Base-by-base conservation (phyloP, 108 stramenopile genomes). In the Fistulifera pelliculosa region DNA sequence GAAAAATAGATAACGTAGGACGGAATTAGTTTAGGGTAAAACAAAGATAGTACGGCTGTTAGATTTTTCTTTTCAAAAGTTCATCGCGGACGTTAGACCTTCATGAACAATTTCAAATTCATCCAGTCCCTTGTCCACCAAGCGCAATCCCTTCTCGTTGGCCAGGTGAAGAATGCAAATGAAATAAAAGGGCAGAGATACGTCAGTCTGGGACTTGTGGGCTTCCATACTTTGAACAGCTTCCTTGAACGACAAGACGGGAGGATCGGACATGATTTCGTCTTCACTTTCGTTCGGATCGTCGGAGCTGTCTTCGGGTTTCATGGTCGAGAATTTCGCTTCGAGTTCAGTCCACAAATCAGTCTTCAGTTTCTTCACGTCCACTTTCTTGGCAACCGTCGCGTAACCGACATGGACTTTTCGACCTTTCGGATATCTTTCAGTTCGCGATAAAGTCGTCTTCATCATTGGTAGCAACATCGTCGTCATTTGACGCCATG, bases 151-250 rank as follows among this genome's bases (percentile, higher is more conserved):
- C 61, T 99, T 96, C 70, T 99, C 98, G 60, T 99, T 99, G 28
- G 94, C 94, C 42, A 99, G 74, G 61, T 99, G 98, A 18, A 99
- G 66, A 35, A 96, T 66, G 56, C 94, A 95, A 57, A 98, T 98
- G 50, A 99, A 99, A 74, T 96, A 99, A 73, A 94, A 98, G 1
- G 96, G 89, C 17, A 96, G 62, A 8, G 95, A 93, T 2, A 89
- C 98, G 52, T 93, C 93, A 47, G 66, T 41, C 61, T 96, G 93
- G 40, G 74, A 70, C 65, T 93, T 77, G 4, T 56, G 57, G 8
- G 47, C 41, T 56, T 83, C 82, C 73, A 93, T 69, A 31, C 80
- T 80, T 16, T 80, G 67, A 24, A 89, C 79, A 21, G 85, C 83
- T 14, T 85, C 69, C 52, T 83, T 66, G 54, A 87, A 85, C 14